These are phyloP conservation scores for Hirsutella minnesotensis DNA, from an alignment of 2,329 filamentous ascomycete species.

Conservation along the genomic window DNA sequence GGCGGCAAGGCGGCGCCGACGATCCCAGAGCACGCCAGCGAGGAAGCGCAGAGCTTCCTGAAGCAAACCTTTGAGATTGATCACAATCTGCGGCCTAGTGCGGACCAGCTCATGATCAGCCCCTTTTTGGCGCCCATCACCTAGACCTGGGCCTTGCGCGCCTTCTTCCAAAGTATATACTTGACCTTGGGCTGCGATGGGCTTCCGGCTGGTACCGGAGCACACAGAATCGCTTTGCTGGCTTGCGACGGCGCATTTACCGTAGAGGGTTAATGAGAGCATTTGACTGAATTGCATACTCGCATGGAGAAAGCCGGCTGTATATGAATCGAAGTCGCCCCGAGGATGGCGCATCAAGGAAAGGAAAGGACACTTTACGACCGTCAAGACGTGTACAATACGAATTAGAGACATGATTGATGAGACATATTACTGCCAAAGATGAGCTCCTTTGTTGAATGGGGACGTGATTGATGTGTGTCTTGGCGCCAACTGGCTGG, in stretches of 20 bases:
- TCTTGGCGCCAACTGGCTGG: too few species aligned
- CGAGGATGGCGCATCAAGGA: background rate
- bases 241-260: too few species aligned
- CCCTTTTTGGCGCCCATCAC: constrained; percentile 68
- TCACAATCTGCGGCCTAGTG: constrained; percentile 80
- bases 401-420: constrained; percentile 12
- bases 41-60: constrained; percentile 75
- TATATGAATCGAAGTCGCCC: too few species aligned
- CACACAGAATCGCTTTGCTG: background rate
- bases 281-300: too few species aligned
- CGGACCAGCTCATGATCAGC: constrained; percentile 78
- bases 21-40: constrained; percentile 75
- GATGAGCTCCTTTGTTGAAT: background rate
- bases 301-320: too few species aligned
- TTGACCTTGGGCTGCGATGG: background rate
- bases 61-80: constrained; percentile 90
- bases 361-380: background rate
- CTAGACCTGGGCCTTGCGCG: constrained; percentile 6
- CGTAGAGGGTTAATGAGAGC: too few species aligned
- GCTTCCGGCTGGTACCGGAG: constrained; percentile 8
- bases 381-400: background rate
- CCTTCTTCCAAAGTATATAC: background rate
- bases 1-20: constrained; percentile 77
- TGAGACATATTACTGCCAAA: constrained; percentile 16
- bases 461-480: too few species aligned